Evolutionary conservation across 1,139 yeast species (phyloP).

Genomic region (Sugiyamaella neomexicana): DNA sequence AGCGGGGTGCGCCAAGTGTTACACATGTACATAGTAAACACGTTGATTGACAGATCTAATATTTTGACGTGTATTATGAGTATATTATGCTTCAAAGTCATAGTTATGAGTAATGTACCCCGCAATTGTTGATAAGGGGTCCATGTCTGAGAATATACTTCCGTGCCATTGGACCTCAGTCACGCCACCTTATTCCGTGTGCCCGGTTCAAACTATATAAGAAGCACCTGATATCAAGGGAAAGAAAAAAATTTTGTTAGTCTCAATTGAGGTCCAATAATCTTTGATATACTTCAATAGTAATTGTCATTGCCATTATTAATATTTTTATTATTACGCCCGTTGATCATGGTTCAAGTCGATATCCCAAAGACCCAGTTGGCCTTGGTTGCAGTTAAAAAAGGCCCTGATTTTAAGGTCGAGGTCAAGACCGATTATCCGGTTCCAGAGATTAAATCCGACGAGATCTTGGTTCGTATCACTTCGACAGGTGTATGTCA

Average conservation of each 20-base stretch:
- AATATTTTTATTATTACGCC: background rate
- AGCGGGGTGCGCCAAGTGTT: no score
- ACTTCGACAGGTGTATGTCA: constrained; percentile 43
- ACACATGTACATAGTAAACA: no score
- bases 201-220: background rate
- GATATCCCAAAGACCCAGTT: constrained; percentile 31
- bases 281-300: no score
- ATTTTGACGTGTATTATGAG: no score
- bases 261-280: no score
- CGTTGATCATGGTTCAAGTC: background rate
- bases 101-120: no score
- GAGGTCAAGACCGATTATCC: constrained; percentile 32
- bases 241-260: no score
- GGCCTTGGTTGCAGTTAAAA: constrained; percentile 30
- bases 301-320: no score
- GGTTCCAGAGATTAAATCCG: constrained; percentile 34
- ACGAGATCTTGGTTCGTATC: constrained; percentile 35
- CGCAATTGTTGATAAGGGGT: no score
- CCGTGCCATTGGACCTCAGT: background rate
- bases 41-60: no score
- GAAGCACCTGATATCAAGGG: background rate
- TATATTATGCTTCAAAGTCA: no score
- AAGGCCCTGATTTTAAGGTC: constrained; percentile 26
- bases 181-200: background rate
- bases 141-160: no score